Percentiles rank a stretch among this genome's conserved stretches.
phyloP scores from a whole-genome alignment of 768 basidiomycete genomes.

The Boletus patriciae region DNA sequence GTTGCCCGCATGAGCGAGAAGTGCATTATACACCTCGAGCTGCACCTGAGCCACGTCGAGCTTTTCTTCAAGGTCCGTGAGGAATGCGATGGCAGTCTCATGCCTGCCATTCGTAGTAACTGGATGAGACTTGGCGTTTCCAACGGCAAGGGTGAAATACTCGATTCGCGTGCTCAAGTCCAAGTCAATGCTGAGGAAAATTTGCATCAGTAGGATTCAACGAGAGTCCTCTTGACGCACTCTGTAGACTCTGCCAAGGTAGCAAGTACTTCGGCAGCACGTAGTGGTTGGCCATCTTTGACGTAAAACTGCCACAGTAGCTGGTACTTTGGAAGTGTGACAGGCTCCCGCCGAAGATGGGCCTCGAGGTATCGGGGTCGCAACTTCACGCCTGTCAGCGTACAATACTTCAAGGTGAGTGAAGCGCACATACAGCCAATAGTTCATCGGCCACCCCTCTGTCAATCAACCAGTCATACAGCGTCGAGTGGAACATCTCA shows the following conservation, averaged over 20 bases:
- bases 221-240: slow-evolving; percentile 43
- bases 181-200: slow-evolving; percentile 55
- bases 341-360: slow-evolving; percentile 80
- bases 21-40: slow-evolving; percentile 77
- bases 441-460: slow-evolving; percentile 83
- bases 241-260: slow-evolving; percentile 80
- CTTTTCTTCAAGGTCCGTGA: slow-evolving; percentile 94
- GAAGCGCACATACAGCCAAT: slow-evolving; percentile 65
- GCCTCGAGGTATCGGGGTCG: slow-evolving; percentile 86
- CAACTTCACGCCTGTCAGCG: slow-evolving; percentile 49
- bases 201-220: not conserved
- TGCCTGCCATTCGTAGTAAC: slow-evolving; percentile 73
- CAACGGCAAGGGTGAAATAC: slow-evolving; percentile 90
- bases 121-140: slow-evolving; percentile 94
- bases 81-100: slow-evolving; percentile 90
- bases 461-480: slow-evolving; percentile 93
- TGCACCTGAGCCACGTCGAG: slow-evolving; percentile 97
- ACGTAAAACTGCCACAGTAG: slow-evolving; percentile 98
- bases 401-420: not conserved
- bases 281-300: slow-evolving; percentile 81
- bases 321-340: slow-evolving; percentile 79
- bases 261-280: slow-evolving; percentile 85
- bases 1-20: slow-evolving; percentile 60
- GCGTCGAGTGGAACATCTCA: slow-evolving; percentile 88
- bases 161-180: slow-evolving; percentile 77